Conservation (phyloP, 345 rosid genomes). For the Gossypium longicalyx region DNA sequence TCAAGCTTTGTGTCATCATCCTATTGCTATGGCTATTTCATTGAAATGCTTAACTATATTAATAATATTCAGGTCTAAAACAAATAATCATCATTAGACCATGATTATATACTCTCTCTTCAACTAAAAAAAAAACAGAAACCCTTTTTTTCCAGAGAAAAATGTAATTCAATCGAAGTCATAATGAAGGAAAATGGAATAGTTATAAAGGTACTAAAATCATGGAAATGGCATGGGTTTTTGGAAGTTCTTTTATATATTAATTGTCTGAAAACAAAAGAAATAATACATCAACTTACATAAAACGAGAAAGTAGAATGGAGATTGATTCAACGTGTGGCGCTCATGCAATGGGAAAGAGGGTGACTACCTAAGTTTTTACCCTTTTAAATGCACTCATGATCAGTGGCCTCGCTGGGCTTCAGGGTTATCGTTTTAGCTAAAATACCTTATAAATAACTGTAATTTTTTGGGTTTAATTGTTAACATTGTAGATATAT, state of each 20-base stretch:
- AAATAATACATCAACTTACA: slow-evolving; percentile 17
- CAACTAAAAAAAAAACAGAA: neutral
- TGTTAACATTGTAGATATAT: fast-evolving
- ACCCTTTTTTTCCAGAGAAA: neutral
- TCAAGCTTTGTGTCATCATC: neutral
- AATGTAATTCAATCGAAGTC: neutral
- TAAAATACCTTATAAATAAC: too few species aligned
- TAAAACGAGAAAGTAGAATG: slow-evolving; percentile 19
- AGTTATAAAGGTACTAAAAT: neutral
- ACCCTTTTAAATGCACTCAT: neutral
- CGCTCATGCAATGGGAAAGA: slow-evolving; percentile 11
- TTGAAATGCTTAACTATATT: neutral
- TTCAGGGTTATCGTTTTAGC: neutral
- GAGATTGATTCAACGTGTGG: slow-evolving; percentile 15
- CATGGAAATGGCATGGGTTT: neutral
- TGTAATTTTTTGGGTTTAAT: fast-evolving
- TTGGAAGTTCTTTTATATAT: neutral
- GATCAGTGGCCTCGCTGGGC: neutral
- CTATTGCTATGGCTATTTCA: neutral
- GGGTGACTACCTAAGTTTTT: neutral
- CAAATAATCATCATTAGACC: too few species aligned
- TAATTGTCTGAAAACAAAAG: neutral
- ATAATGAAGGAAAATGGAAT: neutral
- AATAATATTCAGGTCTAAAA: too few species aligned
- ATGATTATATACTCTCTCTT: too few species aligned